Conservation (phyloP, 2,329 filamentous ascomycete genomes). For the Cercospora sp. region DNA sequence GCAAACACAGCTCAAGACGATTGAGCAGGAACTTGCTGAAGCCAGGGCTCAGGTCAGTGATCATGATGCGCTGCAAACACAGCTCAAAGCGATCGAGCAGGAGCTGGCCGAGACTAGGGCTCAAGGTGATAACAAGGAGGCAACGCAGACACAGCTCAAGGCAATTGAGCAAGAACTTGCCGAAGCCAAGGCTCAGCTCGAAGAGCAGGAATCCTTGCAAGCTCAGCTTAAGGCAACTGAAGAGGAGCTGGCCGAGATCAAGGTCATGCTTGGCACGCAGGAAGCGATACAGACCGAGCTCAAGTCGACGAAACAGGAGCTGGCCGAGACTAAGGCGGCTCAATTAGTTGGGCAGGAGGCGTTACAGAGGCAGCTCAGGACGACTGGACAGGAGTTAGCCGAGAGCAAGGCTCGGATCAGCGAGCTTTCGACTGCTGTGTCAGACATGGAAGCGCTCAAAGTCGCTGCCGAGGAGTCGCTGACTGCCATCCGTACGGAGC, state of each 20-base stretch:
- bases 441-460: conserved; percentile 5
- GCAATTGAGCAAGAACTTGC: neutral
- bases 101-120: conserved; percentile 17
- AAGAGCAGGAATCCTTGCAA: neutral
- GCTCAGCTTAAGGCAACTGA: neutral
- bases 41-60: neutral
- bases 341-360: conserved; percentile 12
- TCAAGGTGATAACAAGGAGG: conserved; percentile 24
- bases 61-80: neutral
- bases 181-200: neutral
- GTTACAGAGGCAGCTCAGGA: neutral
- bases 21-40: neutral
- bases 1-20: neutral
- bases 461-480: conserved; percentile 11
- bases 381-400: neutral
- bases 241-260: neutral
- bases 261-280: neutral
- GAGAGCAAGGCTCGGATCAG: conserved; percentile 26
- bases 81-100: neutral
- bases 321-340: neutral
- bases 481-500: conserved; percentile 9
- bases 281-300: neutral
- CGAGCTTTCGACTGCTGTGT: conserved; percentile 23
- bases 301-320: neutral
- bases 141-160: neutral